Conservation (phyloP, 768 basidiomycete species). For the Tylopilus plumbeoviolaceoides region DNA sequence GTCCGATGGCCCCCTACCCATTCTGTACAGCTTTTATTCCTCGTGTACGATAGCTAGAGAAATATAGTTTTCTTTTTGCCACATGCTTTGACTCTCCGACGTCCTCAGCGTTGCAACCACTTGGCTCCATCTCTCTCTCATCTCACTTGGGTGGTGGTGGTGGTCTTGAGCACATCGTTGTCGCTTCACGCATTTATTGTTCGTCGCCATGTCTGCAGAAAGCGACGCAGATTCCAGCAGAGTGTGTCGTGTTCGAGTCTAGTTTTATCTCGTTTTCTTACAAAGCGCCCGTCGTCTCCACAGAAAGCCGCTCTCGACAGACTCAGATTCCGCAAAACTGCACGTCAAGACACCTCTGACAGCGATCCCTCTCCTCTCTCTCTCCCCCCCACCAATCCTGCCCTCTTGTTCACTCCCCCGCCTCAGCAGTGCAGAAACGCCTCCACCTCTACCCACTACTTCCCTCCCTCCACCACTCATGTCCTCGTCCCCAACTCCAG, state of each 20-base stretch:
- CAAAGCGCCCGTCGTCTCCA: conserved; percentile 27
- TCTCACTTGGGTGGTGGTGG: conserved; percentile 18
- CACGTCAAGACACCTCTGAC: conserved; percentile 28
- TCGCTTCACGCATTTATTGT: conserved; percentile 17
- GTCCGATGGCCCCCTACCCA: background rate
- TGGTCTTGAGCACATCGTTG: conserved; percentile 10
- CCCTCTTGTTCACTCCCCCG: conserved; percentile 33
- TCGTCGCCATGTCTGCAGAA: conserved; percentile 44
- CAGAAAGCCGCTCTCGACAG: conserved; percentile 43
- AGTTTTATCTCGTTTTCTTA: conserved; percentile 29
- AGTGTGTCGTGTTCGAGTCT: conserved; percentile 40
- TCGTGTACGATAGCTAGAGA: conserved; percentile 33
- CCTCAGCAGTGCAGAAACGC: conserved; percentile 75
- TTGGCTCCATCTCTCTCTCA: conserved; percentile 26
- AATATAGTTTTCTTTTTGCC: conserved; percentile 39
- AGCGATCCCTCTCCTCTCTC: conserved; percentile 37
- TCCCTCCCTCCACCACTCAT: conserved; percentile 40
- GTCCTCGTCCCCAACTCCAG: conserved; percentile 79
- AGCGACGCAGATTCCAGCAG: conserved; percentile 45
- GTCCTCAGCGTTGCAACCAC: conserved; percentile 30
- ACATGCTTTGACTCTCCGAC: conserved; percentile 57
- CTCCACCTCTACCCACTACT: conserved; percentile 59
- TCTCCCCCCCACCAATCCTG: conserved; percentile 63
- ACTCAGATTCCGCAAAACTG: conserved; percentile 47
- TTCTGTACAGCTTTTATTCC: conserved; percentile 21